Base-by-base conservation (phyloP, 169 alveolate genomes). In the Cyclospora cayetanensis region DNA sequence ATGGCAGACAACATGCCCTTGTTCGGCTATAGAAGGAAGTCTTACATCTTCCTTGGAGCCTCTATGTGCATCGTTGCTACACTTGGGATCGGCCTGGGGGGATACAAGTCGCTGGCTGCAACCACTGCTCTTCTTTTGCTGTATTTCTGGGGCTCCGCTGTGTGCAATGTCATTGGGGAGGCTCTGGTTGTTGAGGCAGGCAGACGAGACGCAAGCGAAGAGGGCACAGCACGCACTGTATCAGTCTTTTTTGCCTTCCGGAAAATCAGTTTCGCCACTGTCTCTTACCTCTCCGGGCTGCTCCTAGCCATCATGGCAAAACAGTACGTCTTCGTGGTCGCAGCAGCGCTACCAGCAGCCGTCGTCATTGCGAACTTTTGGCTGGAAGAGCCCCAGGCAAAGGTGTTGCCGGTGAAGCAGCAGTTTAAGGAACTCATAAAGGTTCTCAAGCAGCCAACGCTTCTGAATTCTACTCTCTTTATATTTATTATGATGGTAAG, bases 111-210 rank as follows among this genome's bases (percentile, higher is more conserved):
- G 52, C 94, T 96, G 37, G 96, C 97, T 35, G 87, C 95, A 46
- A 94, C 98, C 37, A 95, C 95, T 35, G 27, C 93, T 35, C 41
- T 90, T 5, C n/a, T 29, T 27, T 31, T 52, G 11, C 63, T 92
- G 18, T 89, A 89, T 46, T 86, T 92, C 70, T 22, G 46, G 29
- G 94, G 92, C 65, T 53, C 90, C 74, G 91, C 95, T 31, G 84
- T 74, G 66, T 95, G 97, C 86, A 96, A 94, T 70, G 98, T 96
- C 68, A 95, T 96, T 29, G 98, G 98, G n/a, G 98, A 96, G 93
- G 98, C 98, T 2, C 96, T 96, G 79, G 96, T 97, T 84, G 97
- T 97, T 4, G 97, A 96, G 72, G 95, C 96, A 0, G 97, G 98
- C 22, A 90, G 97, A 60, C 93, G 94, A 39, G 92, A 84, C 60